Evolutionary conservation across 441 rosid genomes (phyloP).

Genomic region (Pelargonium cotyledonis): DNA sequence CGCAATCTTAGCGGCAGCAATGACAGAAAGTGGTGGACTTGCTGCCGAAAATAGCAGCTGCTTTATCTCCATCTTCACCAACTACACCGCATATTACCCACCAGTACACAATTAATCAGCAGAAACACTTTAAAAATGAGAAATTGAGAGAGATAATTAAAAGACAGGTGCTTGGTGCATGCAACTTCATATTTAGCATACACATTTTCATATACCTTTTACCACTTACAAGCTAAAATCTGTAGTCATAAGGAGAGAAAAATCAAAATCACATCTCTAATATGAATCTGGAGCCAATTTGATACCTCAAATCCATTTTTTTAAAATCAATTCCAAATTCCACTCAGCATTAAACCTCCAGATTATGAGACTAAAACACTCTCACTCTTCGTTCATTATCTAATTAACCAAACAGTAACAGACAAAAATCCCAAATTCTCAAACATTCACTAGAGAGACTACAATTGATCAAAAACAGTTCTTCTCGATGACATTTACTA

Average conservation of each 20-base stretch:
- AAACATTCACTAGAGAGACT: too few species aligned
- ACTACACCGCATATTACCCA: not conserved
- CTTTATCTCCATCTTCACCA: conserved; percentile 22
- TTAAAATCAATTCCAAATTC: not conserved
- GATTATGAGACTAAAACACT: not conserved
- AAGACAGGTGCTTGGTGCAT: too few species aligned
- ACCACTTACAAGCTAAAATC: not conserved
- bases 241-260: not conserved
- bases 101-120: not conserved
- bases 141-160: too few species aligned
- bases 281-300: not conserved
- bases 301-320: not conserved
- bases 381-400: not conserved
- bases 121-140: not conserved
- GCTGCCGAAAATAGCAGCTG: conserved; percentile 19
- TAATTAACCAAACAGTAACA: not conserved
- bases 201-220: not conserved
- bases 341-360: not conserved
- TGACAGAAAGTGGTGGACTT: conserved; percentile 18
- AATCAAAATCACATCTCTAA: not conserved
- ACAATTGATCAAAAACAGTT: too few species aligned
- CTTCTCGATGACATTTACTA: too few species aligned
- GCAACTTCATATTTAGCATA: not conserved
- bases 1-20: conserved; percentile 20
- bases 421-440: not conserved